phyloP scores from a whole-genome alignment of 2,329 filamentous ascomycete species.

The Pestalotiopsis sp. region DNA sequence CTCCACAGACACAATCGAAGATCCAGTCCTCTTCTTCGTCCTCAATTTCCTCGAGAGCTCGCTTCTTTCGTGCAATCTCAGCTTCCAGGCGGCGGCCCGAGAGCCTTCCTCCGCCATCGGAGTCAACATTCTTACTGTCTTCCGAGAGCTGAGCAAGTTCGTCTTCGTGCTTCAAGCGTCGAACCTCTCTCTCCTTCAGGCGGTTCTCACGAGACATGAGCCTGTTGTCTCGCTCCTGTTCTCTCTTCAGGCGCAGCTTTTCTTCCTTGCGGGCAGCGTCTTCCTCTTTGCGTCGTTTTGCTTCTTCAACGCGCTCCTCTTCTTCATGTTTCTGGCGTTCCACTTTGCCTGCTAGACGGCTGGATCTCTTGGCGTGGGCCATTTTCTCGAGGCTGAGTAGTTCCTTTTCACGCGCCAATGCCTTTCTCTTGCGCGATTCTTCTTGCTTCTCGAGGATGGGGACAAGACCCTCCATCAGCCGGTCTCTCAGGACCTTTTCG shows the following conservation, averaged over 20 bases:
- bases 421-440: conserved; percentile 72
- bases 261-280: conserved; percentile 68
- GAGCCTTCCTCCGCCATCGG: conserved; percentile 55
- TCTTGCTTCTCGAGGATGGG: conserved; percentile 82
- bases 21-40: conserved; percentile 81
- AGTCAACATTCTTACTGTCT: conserved; percentile 58
- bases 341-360: conserved; percentile 78
- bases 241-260: conserved; percentile 57
- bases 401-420: conserved; percentile 72
- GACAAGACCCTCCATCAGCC: conserved; percentile 76
- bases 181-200: conserved; percentile 81
- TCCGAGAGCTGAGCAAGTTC: conserved; percentile 80
- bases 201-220: conserved; percentile 85
- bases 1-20: conserved; percentile 92
- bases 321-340: conserved; percentile 79
- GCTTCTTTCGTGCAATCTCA: conserved; percentile 78
- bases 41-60: conserved; percentile 72
- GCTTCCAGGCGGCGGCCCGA: conserved; percentile 81
- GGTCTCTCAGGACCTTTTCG: conserved; percentile 75
- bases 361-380: conserved; percentile 92
- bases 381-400: conserved; percentile 80
- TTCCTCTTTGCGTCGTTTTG: conserved; percentile 65
- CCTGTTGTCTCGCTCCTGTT: conserved; percentile 76
- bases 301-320: conserved; percentile 69
- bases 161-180: conserved; percentile 81